Base-by-base conservation (phyloP, 2,329 filamentous ascomycete species). In the Monascus ruber region DNA sequence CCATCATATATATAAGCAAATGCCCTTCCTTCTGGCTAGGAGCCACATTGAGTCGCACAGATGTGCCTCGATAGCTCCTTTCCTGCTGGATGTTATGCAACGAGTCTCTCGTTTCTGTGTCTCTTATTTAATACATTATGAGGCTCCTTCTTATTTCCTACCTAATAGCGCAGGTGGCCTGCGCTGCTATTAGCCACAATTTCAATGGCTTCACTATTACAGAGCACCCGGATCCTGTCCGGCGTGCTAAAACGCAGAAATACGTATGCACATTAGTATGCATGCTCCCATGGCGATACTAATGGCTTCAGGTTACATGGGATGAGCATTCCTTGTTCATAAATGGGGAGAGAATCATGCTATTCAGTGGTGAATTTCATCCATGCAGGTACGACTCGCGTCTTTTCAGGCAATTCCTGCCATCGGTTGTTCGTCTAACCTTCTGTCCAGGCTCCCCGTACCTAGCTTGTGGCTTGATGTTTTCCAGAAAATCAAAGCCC, bases 401-500 rank as follows among this genome's bases (percentile, higher is more conserved):
- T 39, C 10, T 24, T 33, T 9, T 2, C 3, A 17, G 42, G 49
- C 24, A 50, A 31, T 5, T 9, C 17, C 17, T 17, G 17, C 17
- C 17, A 17, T 17, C 17, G 17, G 17, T 17, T 17, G 17, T 17
- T 17, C 17, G 17, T 17, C 17, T 17, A 17, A 17, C 17, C 17
- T 17, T 17, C 17, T 17, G 5, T 9, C 1, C 38, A 72, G 74
- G 48, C 61, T 81, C 1, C 77, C 78, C 1, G 77, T 81, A 1
- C 70, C 76, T 2, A 65, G 68, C 35, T 65, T 83, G 4, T 80
- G 79, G 67, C 67, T 83, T 6, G 85, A 89, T 47, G 55, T 89
- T 2, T 81, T 93, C 49, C 80, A 91, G 52, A 93, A 93, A 62
- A 77, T 89, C 58, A 87, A 83, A 59, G 80, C 83, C 0, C 63